Base-by-base conservation (phyloP, 805 yeast species). In the Blastobotrys americana region DNA sequence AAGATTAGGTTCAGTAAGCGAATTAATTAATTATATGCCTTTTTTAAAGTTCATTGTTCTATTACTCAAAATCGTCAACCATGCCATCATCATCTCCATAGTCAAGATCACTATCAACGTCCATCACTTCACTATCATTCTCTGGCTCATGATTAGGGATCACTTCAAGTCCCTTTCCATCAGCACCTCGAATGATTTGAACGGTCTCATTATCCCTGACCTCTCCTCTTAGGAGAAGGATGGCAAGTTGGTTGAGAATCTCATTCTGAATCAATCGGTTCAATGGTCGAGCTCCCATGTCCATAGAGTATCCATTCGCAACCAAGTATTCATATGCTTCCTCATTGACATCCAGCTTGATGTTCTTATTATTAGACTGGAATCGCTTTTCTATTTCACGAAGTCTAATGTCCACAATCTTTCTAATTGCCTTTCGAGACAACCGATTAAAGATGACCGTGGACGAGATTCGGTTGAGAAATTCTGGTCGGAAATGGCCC, bases 211-310 rank as follows among this genome's bases (percentile, higher is more conserved):
- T 87, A 60, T 93, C 97, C 59, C 70, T 73, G 48, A 93, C 77
- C 63, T 89, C 95, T 9, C 94, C 94, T 62, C 80, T 82, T 55
- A 93, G 74, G 41, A 93, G 76, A 66, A 86, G 74, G n/a, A 93
- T 75, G 0, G 98, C 98, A 66, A 93, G 71, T 58, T 74, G 80
- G 68, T 93, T 93, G 63, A 93, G 78, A 16, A 93, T 74, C 63
- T 88, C 93, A 50, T 74, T 76, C 66, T 93, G 97, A 54, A 93
- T 90, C 57, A 93, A 75, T 58, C 97, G 79, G 57, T 70, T 69
- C 68, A 93, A 76, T 47, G 98, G 98, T 64, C 98, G 77, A 4
- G 98, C 98, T 68, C 98, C 98, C 64, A 93, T 71, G 64, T 90
- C 96, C 46, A 82, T 75, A 20, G 96, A 86, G 68, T 89, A 93